Evolutionary conservation across 768 basidiomycete species (phyloP), one percentile per base, ranked within the genome.

Genomic region (Russula griseocarnosa): DNA sequence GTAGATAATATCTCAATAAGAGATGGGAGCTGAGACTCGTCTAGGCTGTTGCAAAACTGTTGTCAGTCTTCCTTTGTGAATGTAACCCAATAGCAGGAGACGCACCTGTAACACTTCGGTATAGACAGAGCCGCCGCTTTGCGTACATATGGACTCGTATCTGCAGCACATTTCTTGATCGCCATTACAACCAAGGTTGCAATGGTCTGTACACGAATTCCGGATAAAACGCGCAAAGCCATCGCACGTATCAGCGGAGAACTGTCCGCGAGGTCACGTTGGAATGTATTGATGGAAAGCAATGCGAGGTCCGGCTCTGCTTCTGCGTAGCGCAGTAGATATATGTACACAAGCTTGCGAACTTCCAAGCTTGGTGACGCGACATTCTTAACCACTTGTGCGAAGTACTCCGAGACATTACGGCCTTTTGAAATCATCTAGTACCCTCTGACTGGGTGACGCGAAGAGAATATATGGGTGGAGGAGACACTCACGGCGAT

Each of bases 261-360:
- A 36, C 86, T 79, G 71, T 98, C 97, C 5, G 88, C 86, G 34
- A 99, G 80, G 76, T 99, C 97, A 75, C 92, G 93, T 74, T 99
- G 97, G 73, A 98, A 98, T 1, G 96, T 96, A 76, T 99, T 99
- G 79, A 99, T 96, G 3, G 94, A 95, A 34, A 99, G 81, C 55
- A 99, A 77, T 1, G 96, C 91, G 54, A 98, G 86, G 74, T 98
- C 97, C 16, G 97, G 95, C 70, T 97, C 94, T 38, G 87, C 84
- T 47, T 91, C 87, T 55, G 97, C 94, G 75, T 97, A 95, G 64
- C 93, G 88, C 51, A 98, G 79, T 67, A 99, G 87, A 77, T 96
- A 99, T 67, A 98, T 96, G 75, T 98, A 98, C 44, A 98, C 94
- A 58, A 99, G 86, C 76, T 98, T 98, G 63, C 96, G 86, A 70